Evolutionary conservation across 2,329 filamentous ascomycete species (phyloP), one percentile per base, ranked within the genome.

Genomic region (Paradendryphiella salina): DNA sequence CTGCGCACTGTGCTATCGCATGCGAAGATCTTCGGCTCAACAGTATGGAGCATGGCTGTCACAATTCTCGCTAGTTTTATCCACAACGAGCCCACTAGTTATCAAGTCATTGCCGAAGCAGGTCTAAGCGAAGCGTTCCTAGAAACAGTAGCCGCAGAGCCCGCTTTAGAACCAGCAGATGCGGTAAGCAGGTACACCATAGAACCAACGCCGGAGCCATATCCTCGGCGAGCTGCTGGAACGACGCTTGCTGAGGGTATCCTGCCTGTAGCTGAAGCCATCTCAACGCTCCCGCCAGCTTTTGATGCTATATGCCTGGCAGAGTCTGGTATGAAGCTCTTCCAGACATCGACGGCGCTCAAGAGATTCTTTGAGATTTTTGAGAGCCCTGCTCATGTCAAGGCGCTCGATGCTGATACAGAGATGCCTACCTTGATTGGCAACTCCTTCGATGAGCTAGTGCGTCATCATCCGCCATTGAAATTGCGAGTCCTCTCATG

Each of bases 61-160:
- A 92, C 87, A 46, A 93, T 96, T 49, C 79, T 99, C 42, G 94
- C 90, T 67, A 93, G 90, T 63, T 99, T 99, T 73, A 96, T 99
- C 64, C 95, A 99, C 75, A 96, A 97, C 68, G 94, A 99, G 66
- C 94, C 94, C 0, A 99, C 94, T 0, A 99, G 94, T 72, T 99
- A 96, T 71, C 88, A 90, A 21, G 90, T 96, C 18, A 94, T 99
- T 59, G 90, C 90, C 11, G 94, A 99, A 75, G 93, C 94, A 42
- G 91, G 91, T 17, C 82, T 99, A 62, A 92, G 94, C 65, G 88
- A 88, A 69, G 89, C 86, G 43, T 88, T 96, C 51, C 80, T 99
- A 11, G 87, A 93, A 71, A 85, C 92, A 3, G 83, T 97, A 46
- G 95, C 81, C 41, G 71, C 75, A 31, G 72, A 71, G 53, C 60